A percentile compares a stretch with the other conserved stretches of the same genome.
Evolutionary conservation across 371 early-diverging fungal species (phyloP).

Genomic region (Lichtheimia hyalospora): DNA sequence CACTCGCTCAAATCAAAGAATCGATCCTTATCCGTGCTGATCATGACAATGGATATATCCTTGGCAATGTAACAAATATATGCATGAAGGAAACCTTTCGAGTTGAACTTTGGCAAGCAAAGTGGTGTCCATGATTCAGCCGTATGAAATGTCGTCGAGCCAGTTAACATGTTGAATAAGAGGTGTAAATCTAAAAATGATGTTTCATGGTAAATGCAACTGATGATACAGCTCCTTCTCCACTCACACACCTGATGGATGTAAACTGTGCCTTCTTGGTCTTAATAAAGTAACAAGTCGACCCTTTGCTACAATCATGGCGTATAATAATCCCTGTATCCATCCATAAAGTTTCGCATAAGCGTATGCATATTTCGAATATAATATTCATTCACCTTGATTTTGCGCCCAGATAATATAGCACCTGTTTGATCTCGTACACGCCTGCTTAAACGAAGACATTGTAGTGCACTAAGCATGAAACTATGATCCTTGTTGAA

Average conservation of each 20-base stretch:
- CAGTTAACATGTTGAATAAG: slow-evolving; percentile 80
- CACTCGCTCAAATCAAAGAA: slow-evolving; percentile 81
- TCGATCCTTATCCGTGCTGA: slow-evolving; percentile 80
- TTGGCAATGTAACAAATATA: slow-evolving; percentile 81
- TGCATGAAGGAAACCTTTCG: slow-evolving; percentile 84
- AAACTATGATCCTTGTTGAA: slow-evolving; percentile 74
- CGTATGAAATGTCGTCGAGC: slow-evolving; percentile 71
- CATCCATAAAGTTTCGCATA: neutral
- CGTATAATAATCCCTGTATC: slow-evolving; percentile 67
- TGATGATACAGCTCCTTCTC: neutral
- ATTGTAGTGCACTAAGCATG: slow-evolving; percentile 79
- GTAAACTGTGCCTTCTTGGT: slow-evolving; percentile 77
- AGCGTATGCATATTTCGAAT: neutral
- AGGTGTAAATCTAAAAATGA: slow-evolving; percentile 71
- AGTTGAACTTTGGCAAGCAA: slow-evolving; percentile 92
- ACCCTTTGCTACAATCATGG: slow-evolving; percentile 74
- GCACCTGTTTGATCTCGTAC: slow-evolving; percentile 68
- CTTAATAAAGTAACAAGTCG: slow-evolving; percentile 76
- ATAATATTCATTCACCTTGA: slow-evolving; percentile 38
- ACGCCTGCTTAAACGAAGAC: slow-evolving; percentile 65
- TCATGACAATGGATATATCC: slow-evolving; percentile 70
- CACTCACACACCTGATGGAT: slow-evolving; percentile 61
- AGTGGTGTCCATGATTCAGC: slow-evolving; percentile 93
- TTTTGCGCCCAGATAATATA: slow-evolving; percentile 56
- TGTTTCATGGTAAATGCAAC: neutral